Percentiles rank a stretch among this genome's conserved stretches.
phyloP scores from a whole-genome alignment of 306 rosid species.

The Cucumis melo region DNA sequence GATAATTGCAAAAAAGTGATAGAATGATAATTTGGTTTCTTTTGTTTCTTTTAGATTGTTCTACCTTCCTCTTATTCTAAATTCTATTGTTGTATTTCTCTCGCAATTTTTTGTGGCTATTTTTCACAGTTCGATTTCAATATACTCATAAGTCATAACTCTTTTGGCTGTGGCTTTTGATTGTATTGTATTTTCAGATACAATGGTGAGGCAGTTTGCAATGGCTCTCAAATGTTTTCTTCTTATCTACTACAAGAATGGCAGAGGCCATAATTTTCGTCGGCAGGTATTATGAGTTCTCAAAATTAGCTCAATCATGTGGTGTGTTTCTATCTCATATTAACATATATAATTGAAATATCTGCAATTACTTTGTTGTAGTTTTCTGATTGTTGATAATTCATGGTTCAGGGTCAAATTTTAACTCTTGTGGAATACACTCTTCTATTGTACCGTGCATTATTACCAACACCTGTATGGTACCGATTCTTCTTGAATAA shows the following conservation, averaged over 20 bases:
- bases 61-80: background rate
- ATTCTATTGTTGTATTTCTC: background rate
- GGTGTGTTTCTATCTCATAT: background rate
- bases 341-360: conserved; percentile 1
- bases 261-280: conserved; percentile 71
- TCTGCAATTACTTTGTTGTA: conserved; percentile 9
- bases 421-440: conserved; percentile 66
- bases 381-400: background rate
- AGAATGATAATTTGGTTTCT: background rate
- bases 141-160: background rate
- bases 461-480: conserved; percentile 87
- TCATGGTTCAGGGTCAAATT: conserved; percentile 52
- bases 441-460: conserved; percentile 62
- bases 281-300: conserved; percentile 37
- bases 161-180: background rate
- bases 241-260: conserved; percentile 65
- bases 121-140: background rate
- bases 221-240: conserved; percentile 86
- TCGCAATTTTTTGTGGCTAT: background rate
- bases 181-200: conserved; percentile 41
- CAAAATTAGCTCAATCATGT: background rate
- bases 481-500: conserved; percentile 76
- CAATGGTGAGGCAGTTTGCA: conserved; percentile 58
- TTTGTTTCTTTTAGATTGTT: background rate
- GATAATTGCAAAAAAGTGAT: background rate